Evolutionary conservation across 768 basidiomycete genomes (phyloP).

Genomic region (Tylopilus vinaceipallidus): DNA sequence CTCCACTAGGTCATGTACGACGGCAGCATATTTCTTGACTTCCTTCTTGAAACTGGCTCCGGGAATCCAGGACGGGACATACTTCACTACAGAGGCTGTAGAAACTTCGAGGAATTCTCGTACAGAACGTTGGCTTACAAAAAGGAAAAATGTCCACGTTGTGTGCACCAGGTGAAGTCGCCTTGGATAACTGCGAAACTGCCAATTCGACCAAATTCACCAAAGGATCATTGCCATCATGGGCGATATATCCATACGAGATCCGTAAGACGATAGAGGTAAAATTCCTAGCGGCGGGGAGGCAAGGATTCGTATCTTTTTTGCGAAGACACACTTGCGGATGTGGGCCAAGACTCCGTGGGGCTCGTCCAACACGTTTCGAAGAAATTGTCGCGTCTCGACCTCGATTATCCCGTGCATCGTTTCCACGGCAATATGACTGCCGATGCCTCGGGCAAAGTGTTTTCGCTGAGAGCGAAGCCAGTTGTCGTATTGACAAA

Average conservation of each 20-base stretch:
- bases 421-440: constrained; percentile 8
- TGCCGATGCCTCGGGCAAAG: constrained; percentile 16
- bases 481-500: constrained; percentile 12
- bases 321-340: not conserved
- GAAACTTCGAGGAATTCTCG: no score
- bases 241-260: constrained; percentile 40
- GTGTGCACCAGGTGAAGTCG: not conserved
- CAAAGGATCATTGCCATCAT: constrained; percentile 36
- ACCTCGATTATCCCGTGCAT: constrained; percentile 17
- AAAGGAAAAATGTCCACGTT: constrained; percentile 20
- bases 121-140: no score
- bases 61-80: constrained; percentile 24
- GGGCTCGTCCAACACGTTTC: constrained; percentile 9
- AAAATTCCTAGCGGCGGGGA: constrained; percentile 1
- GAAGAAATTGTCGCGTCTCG: constrained; percentile 14
- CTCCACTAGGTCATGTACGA: constrained; percentile 6
- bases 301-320: not conserved
- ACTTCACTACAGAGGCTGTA: constrained; percentile 17
- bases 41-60: constrained; percentile 19
- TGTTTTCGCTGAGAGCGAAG: constrained; percentile 18
- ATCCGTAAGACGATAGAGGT: constrained; percentile 33
- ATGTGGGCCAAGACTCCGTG: not conserved
- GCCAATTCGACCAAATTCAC: constrained; percentile 30
- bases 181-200: constrained; percentile 21
- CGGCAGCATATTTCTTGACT: constrained; percentile 9